A percentile compares a stretch with the other conserved stretches of the same genome.
Evolutionary conservation across 805 yeast genomes (phyloP).

Genomic region (Kodamaea fukazawae): DNA sequence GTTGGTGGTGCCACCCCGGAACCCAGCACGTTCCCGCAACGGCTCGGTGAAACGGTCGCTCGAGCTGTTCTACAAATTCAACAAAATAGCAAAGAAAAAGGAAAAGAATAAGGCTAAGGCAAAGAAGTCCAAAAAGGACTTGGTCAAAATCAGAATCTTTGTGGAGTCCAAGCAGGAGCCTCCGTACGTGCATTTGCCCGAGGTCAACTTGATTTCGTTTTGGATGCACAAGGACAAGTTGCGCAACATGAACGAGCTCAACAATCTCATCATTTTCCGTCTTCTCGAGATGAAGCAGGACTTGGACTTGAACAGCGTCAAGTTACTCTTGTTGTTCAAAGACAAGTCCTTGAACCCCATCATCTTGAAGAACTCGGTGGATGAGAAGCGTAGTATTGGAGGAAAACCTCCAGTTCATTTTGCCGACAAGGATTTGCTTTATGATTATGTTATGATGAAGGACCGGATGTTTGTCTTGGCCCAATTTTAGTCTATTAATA

Average conservation of each 20-base stretch:
- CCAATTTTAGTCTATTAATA: neutral
- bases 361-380: constrained; percentile 14
- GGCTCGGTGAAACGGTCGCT: constrained; percentile 6
- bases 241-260: constrained; percentile 16
- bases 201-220: constrained; percentile 9
- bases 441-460: constrained; percentile 23
- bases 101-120: constrained; percentile 1
- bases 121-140: neutral
- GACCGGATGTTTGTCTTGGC: constrained; percentile 23
- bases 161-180: constrained; percentile 6
- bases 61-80: constrained; percentile 6
- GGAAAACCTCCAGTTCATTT: constrained; percentile 4
- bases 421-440: constrained; percentile 14
- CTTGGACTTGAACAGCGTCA: constrained; percentile 13
- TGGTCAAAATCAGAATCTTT: constrained; percentile 9
- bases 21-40: neutral
- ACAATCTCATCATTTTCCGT: constrained; percentile 16
- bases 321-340: constrained; percentile 17
- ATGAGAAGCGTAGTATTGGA: constrained; percentile 5
- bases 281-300: constrained; percentile 15
- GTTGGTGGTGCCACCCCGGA: neutral
- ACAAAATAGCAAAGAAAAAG: constrained; percentile 4
- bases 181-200: neutral
- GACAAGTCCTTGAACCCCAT: constrained; percentile 18
- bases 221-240: constrained; percentile 17